A percentile compares a stretch with the other conserved stretches of the same genome.
Conservation (phyloP, 75 land plant genomes). For the Pinus albicaulis region DNA sequence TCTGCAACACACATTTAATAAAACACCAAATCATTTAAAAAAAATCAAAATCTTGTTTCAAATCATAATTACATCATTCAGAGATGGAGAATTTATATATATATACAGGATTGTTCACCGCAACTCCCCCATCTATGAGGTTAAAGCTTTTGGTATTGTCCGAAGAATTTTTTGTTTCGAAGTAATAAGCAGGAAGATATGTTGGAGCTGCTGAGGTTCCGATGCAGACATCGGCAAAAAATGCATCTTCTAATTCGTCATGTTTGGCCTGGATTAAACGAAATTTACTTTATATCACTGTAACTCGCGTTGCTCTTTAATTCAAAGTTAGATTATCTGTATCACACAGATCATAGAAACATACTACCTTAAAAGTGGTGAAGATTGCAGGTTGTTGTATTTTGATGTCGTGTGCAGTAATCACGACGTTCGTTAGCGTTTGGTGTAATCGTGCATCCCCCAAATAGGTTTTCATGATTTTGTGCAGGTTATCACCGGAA, state of each 20-base stretch:
- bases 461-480: conserved; percentile 10
- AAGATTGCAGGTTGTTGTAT: conserved; percentile 48
- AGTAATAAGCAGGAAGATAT: conserved; percentile 37
- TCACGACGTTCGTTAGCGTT: conserved; percentile 38
- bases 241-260: conserved; percentile 6
- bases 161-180: conserved; percentile 11
- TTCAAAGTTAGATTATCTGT: not conserved
- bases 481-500: conserved; percentile 27
- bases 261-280: not conserved
- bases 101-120: conserved; percentile 45
- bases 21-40: no score
- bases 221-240: conserved; percentile 22
- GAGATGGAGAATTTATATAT: no score
- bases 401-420: conserved; percentile 51
- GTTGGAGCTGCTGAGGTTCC: conserved; percentile 68
- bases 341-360: not conserved
- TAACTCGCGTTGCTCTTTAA: not conserved
- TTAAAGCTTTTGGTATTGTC: conserved; percentile 14
- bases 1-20: not conserved
- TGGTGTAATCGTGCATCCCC: conserved; percentile 18
- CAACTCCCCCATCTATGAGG: conserved; percentile 51
- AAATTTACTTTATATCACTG: not conserved
- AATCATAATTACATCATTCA: not conserved
- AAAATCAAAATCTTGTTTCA: not conserved
- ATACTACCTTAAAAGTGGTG: conserved; percentile 23